phyloP scores from a whole-genome alignment of 768 basidiomycete genomes.

The Lactarius sanguifluus region DNA sequence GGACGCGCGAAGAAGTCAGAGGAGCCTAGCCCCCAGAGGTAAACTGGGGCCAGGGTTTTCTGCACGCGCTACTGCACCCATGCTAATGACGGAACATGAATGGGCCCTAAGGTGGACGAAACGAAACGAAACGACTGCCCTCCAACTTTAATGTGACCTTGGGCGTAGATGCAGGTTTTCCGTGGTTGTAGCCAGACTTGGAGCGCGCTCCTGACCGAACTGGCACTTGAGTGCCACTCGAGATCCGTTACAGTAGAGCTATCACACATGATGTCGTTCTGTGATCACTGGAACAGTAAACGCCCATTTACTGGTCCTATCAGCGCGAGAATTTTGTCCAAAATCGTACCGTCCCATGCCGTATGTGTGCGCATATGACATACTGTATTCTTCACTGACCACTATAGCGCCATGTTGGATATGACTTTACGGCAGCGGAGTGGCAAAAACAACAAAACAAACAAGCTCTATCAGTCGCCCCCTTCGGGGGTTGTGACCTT shows the following conservation, averaged over 20 bases:
- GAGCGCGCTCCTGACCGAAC: background rate
- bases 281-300: background rate
- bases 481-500: background rate
- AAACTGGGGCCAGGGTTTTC: background rate
- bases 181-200: background rate
- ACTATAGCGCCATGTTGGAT: background rate
- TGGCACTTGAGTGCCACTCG: background rate
- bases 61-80: background rate
- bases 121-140: background rate
- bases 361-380: background rate
- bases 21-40: background rate
- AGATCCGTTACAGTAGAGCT: background rate
- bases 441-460: background rate
- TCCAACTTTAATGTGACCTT: background rate
- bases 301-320: background rate
- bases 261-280: background rate
- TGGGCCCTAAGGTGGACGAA: background rate
- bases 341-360: background rate
- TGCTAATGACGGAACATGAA: background rate
- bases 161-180: background rate
- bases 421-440: background rate
- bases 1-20: background rate
- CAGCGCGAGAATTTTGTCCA: background rate
- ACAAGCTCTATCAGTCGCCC: background rate
- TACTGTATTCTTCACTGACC: background rate